phyloP scores from a whole-genome alignment of 371 early-diverging fungal species.

The Lichtheimia corymbifera region DNA sequence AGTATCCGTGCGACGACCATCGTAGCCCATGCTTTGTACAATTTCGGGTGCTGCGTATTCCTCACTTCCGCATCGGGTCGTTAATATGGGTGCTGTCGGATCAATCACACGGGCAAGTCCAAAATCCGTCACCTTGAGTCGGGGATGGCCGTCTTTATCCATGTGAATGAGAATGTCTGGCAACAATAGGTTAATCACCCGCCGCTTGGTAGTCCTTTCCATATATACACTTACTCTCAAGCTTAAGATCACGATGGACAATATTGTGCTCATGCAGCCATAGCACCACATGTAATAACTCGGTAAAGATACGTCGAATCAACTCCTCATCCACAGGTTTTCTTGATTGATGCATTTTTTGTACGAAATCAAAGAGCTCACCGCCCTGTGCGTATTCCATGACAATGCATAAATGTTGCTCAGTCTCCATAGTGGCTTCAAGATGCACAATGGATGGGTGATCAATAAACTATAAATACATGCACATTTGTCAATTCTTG shows the following conservation, averaged over 20 bases:
- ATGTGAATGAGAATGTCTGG: slow-evolving; percentile 37
- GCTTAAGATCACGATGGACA: slow-evolving; percentile 79
- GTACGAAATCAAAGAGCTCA: slow-evolving; percentile 68
- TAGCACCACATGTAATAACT: slow-evolving; percentile 61
- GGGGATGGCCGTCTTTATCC: slow-evolving; percentile 34
- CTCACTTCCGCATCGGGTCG: slow-evolving; percentile 69
- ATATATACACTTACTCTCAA: slow-evolving; percentile 73
- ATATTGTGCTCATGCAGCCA: slow-evolving; percentile 74
- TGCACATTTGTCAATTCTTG: not conserved
- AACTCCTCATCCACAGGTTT: slow-evolving; percentile 30
- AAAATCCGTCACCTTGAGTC: slow-evolving; percentile 72
- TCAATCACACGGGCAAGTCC: slow-evolving; percentile 64
- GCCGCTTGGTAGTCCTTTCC: too few relatives aligned
- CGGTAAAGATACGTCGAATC: slow-evolving; percentile 40
- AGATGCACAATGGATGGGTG: slow-evolving; percentile 74
- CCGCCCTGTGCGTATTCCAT: slow-evolving; percentile 68
- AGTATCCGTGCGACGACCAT: slow-evolving; percentile 66
- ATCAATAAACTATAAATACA: slow-evolving; percentile 44
- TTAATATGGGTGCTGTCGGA: slow-evolving; percentile 38
- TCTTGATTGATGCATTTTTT: slow-evolving; percentile 37
- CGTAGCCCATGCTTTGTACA: slow-evolving; percentile 64
- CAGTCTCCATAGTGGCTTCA: slow-evolving; percentile 72
- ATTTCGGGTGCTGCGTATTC: slow-evolving; percentile 89
- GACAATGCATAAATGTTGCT: slow-evolving; percentile 61
- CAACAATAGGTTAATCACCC: not conserved